Evolutionary conservation across 768 basidiomycete species (phyloP), one percentile per base, ranked within the genome.

Genomic region (Auricularia sp.): DNA sequence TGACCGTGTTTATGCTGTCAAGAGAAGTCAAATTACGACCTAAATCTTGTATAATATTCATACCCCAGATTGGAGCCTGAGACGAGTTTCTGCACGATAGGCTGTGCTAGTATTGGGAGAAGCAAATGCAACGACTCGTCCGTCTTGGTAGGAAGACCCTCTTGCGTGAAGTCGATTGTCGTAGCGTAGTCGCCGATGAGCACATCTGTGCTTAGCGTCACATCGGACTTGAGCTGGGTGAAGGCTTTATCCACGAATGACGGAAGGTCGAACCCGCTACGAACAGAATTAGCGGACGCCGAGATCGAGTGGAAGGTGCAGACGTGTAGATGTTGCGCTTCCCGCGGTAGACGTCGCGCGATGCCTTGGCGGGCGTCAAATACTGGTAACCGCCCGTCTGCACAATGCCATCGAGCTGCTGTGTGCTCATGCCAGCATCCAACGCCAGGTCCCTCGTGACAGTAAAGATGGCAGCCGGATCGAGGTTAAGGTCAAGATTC

Each of bases 1-100:
- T 68, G 10, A 90, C 82, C 0, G 77, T 83, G 56, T 83, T 78
- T 62, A 90, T 75, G 18, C 85, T 86, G 67, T 3, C 53, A 5
- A 56, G 3, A 23, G 16, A 36, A 29, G 58, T 66, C 61, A 67
- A 36, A 36, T 60, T 5, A 65, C 66, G 36, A 44, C 44, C 21
- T 23, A 51, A 39, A 62, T 36, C 5, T 16, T 34, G 4, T 3
- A 42, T 56, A 10, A 11, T 10, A 56, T n/a, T 67, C 75, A 16
- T 66, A 85, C 86, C 83, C 80, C 61, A 90, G 72, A 7, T 77
- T 71, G 18, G 86, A 81, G 18, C 77, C 83, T 4, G 80, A 77
- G 51, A 90, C 86, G 64, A 90, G 80, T 66, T 82, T 83, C 71
- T 90, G 87, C 4, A 90, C 88, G 64, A 91, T 88, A 3, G 88